phyloP scores from a whole-genome alignment of 768 basidiomycete genomes.

The Aureoboletus auriporus region DNA sequence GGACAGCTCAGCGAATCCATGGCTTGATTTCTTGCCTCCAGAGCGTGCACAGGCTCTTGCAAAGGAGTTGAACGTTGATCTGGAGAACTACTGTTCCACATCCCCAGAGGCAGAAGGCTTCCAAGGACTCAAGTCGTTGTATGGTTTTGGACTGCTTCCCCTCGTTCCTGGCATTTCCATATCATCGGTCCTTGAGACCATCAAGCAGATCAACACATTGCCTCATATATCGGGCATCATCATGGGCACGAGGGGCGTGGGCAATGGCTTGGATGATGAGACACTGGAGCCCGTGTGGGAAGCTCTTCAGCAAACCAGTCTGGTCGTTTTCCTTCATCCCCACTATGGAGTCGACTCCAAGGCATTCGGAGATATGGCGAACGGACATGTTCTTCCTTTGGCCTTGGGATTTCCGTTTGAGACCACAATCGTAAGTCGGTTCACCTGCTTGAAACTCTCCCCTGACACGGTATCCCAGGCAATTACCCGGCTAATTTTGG shows the following conservation, averaged over 20 bases:
- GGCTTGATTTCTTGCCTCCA: constrained; percentile 83
- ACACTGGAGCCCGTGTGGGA: constrained; percentile 78
- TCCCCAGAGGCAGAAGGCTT: constrained; percentile 39
- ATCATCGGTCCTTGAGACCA: constrained; percentile 53
- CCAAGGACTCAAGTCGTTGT: constrained; percentile 56
- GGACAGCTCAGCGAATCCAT: constrained; percentile 79
- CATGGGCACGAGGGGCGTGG: constrained; percentile 76
- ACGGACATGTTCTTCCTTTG: constrained; percentile 85
- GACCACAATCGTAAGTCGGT: constrained; percentile 68
- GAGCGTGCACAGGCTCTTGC: constrained; percentile 64
- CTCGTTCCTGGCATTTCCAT: constrained; percentile 65
- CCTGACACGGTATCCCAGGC: constrained; percentile 39
- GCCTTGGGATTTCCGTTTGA: constrained; percentile 90
- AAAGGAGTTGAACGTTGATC: constrained; percentile 66
- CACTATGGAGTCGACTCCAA: constrained; percentile 79
- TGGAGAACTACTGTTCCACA: constrained; percentile 75
- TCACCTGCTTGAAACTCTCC: background rate
- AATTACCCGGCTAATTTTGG: constrained; percentile 73
- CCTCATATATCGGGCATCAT: constrained; percentile 75
- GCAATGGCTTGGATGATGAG: constrained; percentile 77
- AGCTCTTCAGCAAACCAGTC: constrained; percentile 62
- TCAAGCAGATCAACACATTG: constrained; percentile 60
- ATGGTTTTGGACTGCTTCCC: constrained; percentile 82
- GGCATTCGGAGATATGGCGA: constrained; percentile 71
- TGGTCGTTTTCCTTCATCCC: constrained; percentile 82